Conservation (phyloP, 1,284 basidiomycete species). For the Meripilus lineatus region DNA sequence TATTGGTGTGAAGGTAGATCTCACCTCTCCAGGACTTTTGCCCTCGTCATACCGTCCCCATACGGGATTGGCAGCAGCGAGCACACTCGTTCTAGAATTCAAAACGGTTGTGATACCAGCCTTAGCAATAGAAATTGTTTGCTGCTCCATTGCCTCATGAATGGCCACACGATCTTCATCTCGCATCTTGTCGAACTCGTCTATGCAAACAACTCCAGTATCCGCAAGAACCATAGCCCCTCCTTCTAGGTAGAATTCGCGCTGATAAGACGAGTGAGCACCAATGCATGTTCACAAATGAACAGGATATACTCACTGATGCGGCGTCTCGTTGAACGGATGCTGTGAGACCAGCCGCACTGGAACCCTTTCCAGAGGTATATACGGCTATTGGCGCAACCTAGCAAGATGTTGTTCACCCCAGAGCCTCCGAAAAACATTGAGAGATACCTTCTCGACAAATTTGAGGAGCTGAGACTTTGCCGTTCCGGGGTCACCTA, state of each 20-base stretch:
- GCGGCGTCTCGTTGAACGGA: conserved; percentile 93
- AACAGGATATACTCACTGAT: conserved; percentile 54
- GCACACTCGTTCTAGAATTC: conserved; percentile 93
- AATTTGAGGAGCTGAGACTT: conserved; percentile 98
- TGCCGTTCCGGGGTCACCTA: conserved; percentile 98
- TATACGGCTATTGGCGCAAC: conserved; percentile 97
- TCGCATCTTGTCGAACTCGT: conserved; percentile 99
- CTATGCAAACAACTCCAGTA: conserved; percentile 98
- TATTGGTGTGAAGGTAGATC: conserved; percentile 8
- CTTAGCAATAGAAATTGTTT: conserved; percentile 99
- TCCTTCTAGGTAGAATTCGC: conserved; percentile 98
- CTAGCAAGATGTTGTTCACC: conserved; percentile 32
- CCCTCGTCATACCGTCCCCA: conserved; percentile 99
- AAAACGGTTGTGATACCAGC: conserved; percentile 98
- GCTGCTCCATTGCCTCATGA: conserved; percentile 99
- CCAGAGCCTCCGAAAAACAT: background rate
- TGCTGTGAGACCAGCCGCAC: conserved; percentile 96
- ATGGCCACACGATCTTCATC: conserved; percentile 99
- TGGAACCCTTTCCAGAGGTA: conserved; percentile 97
- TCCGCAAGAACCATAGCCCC: conserved; percentile 99
- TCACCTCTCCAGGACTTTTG: conserved; percentile 90
- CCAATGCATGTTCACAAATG: conserved; percentile 6
- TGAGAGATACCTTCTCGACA: conserved; percentile 82
- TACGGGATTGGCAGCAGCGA: conserved; percentile 98
- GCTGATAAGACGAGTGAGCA: conserved; percentile 38